Conservation (phyloP, 2,329 filamentous ascomycete species). For the Clonostachys rhizophaga region DNA sequence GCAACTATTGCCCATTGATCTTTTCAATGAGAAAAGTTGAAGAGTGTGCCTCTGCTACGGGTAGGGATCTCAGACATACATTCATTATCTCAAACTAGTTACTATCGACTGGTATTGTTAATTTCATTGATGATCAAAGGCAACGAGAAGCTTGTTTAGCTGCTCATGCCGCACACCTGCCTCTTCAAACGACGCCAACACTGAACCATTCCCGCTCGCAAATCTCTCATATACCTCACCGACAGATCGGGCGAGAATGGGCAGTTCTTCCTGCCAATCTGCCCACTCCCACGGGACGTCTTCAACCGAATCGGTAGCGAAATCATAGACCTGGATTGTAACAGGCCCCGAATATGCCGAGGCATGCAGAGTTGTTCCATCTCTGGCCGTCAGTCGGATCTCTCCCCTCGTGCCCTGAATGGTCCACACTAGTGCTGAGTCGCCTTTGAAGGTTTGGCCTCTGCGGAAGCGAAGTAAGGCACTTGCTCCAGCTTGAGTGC, state of each 20-base stretch:
- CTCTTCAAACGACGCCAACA: constrained; percentile 27
- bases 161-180: constrained; percentile 42
- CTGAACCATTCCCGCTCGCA: constrained; percentile 21
- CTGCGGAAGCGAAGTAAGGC: constrained; percentile 38
- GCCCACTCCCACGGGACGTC: constrained; percentile 36
- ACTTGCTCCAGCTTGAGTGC: constrained; percentile 24
- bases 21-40: no score
- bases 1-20: no score
- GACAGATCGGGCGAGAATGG: constrained; percentile 39
- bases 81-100: no score
- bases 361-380: constrained; percentile 19
- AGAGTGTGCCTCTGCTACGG: no score
- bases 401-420: constrained; percentile 48
- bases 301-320: constrained; percentile 35
- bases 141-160: constrained; percentile 25
- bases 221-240: constrained; percentile 53
- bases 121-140: no score
- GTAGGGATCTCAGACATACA: no score
- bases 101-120: no score
- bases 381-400: constrained; percentile 28
- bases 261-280: constrained; percentile 39
- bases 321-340: constrained; percentile 45
- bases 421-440: constrained; percentile 39
- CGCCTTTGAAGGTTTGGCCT: constrained; percentile 41
- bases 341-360: constrained; percentile 28